phyloP scores from a whole-genome alignment of 306 rosid genomes.

The Pyrus betulifolia region DNA sequence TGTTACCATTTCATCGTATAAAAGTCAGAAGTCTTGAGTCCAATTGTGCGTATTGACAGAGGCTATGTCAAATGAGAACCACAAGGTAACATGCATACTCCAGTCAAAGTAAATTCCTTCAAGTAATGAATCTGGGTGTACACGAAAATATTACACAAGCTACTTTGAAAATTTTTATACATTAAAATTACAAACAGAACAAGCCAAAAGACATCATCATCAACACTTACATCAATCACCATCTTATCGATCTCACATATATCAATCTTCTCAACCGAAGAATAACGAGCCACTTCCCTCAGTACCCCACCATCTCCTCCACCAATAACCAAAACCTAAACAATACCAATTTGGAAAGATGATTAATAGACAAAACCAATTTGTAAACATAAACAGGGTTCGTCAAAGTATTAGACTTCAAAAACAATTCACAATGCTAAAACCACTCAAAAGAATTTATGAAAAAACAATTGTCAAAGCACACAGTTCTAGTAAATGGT shows the following conservation, averaged over 20 bases:
- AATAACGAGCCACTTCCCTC: constrained; percentile 91
- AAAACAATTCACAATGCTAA: background rate
- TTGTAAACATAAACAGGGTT: background rate
- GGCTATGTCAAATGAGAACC: background rate
- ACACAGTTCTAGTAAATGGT: background rate
- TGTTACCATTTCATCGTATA: background rate
- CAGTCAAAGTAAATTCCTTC: background rate
- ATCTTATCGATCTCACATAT: constrained; percentile 97
- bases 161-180: background rate
- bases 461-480: background rate
- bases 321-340: constrained; percentile 93
- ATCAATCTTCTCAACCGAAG: constrained; percentile 76
- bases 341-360: constrained; percentile 8
- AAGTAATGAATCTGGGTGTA: background rate
- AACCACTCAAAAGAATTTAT: background rate
- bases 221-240: constrained; percentile 78
- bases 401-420: background rate
- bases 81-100: background rate
- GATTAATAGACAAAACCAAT: background rate
- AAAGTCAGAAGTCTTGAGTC: background rate
- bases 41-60: background rate
- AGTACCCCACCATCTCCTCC: constrained; percentile 99
- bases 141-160: background rate
- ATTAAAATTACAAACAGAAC: background rate
- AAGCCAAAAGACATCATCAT: background rate